These are phyloP conservation scores for Mortierella sp. DNA, from an alignment of 371 early-diverging fungal species.

Conservation along the genomic window DNA sequence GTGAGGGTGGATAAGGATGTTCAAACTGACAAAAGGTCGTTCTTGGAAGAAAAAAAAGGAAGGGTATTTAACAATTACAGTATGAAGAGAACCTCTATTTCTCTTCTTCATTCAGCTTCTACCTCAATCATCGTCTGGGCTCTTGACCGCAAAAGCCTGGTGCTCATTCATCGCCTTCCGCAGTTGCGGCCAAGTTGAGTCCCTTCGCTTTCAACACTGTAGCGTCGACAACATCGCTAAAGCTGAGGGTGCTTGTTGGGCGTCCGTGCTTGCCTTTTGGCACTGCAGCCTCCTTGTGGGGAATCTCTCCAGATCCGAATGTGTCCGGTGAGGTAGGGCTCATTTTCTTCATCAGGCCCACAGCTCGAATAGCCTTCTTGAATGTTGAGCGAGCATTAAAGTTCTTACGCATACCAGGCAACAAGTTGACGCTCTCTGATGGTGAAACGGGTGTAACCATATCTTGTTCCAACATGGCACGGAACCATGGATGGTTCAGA, in stretches of 20 bases:
- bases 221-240: constrained; percentile 44
- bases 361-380: constrained; percentile 70
- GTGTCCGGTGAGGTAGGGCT: constrained; percentile 22
- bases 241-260: constrained; percentile 38
- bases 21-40: too few relatives aligned
- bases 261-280: constrained; percentile 21
- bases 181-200: constrained; percentile 7
- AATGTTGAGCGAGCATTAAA: constrained; percentile 82
- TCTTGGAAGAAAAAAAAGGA: too few relatives aligned
- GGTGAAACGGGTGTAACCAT: constrained; percentile 51
- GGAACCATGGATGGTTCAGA: constrained; percentile 77
- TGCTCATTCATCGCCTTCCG: constrained; percentile 15
- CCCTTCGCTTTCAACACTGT: constrained; percentile 40
- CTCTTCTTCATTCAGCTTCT: too few relatives aligned
- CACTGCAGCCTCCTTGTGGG: constrained; percentile 1
- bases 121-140: too few relatives aligned
- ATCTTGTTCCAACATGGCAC: constrained; percentile 49
- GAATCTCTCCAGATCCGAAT: constrained; percentile 43
- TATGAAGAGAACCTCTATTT: too few relatives aligned
- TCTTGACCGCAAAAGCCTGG: too few relatives aligned
- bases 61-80: too few relatives aligned
- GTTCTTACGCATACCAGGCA: constrained; percentile 81
- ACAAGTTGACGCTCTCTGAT: constrained; percentile 60
- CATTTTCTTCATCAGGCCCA: constrained; percentile 46
- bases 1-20: too few relatives aligned